Base-by-base conservation (phyloP, 371 early-diverging fungal genomes). In the Batrachochytrium dendrobatidis region DNA sequence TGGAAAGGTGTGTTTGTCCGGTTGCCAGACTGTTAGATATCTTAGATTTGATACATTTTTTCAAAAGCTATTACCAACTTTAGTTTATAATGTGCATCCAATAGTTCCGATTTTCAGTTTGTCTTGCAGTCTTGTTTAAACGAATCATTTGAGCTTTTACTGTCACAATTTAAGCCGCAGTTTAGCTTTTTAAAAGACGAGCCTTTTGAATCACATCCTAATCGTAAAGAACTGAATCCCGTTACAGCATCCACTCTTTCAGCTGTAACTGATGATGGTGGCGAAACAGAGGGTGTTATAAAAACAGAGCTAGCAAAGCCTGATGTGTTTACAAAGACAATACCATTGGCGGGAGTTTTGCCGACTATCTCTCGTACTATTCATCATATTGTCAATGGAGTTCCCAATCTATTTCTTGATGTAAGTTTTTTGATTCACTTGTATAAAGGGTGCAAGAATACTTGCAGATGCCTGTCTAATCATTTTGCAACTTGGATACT, bases 321-420 rank as follows among this genome's bases (percentile, higher is more conserved):
- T 7, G 68, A 71, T 0, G 25, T 26, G n/a, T 26, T 20, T 8
- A 60, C 57, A 60, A 66, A 68, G 60, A 64, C 52, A 39, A 67
- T 90, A 8, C 81, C 87, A 0, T 64, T 94, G 18, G 91, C 86
- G 2, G 83, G 83, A 55, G 67, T 91, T 33, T 65, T 94, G 60
- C 92, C 94, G 22, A 59, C 77, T 51, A 79, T 92, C 50, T 80
- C 87, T 22, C 79, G 86, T 53, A 84, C 88, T 67, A 86, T 84
- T 12, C 88, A 91, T 63, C 62, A 81, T 58, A 81, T 91, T 31
- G 76, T 93, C 54, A 84, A 89, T 68, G 90, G 92, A 25, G 80
- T 82, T 12, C 86, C 87, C 25, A 91, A 92, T 70, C 78, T 83
- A 60, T 94, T 86, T 60, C 69, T 92, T 7, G 90, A 91, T 64